Percentiles rank a stretch among this genome's conserved stretches.
These are phyloP conservation scores for Phellopilus nigrolimitatus DNA, from an alignment of 1,284 basidiomycete genomes.

Conservation along the genomic window DNA sequence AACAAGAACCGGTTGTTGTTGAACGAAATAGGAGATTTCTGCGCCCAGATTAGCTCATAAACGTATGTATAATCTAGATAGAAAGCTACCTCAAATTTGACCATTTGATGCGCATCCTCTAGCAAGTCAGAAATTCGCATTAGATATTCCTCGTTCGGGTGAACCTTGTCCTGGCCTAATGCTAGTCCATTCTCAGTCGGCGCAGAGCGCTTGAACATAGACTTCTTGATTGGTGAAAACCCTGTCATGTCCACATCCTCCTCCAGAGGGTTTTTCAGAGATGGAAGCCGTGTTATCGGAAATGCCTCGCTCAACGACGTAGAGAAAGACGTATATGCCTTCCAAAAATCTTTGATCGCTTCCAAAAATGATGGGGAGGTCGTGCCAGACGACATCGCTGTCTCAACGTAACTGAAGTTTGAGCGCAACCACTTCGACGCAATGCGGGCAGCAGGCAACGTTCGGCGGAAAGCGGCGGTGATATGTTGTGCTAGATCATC, in stretches of 20 bases:
- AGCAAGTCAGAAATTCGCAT: slow-evolving; percentile 90
- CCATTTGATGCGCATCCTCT: slow-evolving; percentile 66
- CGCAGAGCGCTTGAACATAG: slow-evolving; percentile 35
- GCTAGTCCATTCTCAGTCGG: slow-evolving; percentile 23
- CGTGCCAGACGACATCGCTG: slow-evolving; percentile 19
- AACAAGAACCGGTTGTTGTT: slow-evolving; percentile 27
- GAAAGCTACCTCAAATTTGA: slow-evolving; percentile 48
- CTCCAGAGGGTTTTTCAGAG: slow-evolving; percentile 65
- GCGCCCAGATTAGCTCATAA: slow-evolving; percentile 2
- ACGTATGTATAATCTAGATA: not conserved
- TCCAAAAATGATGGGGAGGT: slow-evolving; percentile 23
- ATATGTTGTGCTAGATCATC: slow-evolving; percentile 75
- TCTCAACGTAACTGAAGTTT: slow-evolving; percentile 66
- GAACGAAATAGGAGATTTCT: slow-evolving; percentile 40
- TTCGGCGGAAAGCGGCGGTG: slow-evolving; percentile 80
- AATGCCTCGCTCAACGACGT: slow-evolving; percentile 64
- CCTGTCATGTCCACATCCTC: slow-evolving; percentile 91
- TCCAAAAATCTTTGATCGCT: slow-evolving; percentile 64
- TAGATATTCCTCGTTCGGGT: slow-evolving; percentile 92
- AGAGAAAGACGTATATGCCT: slow-evolving; percentile 64
- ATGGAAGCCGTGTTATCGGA: slow-evolving; percentile 63
- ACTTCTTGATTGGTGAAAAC: slow-evolving; percentile 75
- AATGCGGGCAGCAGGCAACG: slow-evolving; percentile 83
- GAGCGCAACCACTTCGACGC: slow-evolving; percentile 85
- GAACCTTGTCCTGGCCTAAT: slow-evolving; percentile 49